These are phyloP conservation scores for Kodamaea sp. DNA, from an alignment of 1,139 yeast genomes.

Conservation along the genomic window DNA sequence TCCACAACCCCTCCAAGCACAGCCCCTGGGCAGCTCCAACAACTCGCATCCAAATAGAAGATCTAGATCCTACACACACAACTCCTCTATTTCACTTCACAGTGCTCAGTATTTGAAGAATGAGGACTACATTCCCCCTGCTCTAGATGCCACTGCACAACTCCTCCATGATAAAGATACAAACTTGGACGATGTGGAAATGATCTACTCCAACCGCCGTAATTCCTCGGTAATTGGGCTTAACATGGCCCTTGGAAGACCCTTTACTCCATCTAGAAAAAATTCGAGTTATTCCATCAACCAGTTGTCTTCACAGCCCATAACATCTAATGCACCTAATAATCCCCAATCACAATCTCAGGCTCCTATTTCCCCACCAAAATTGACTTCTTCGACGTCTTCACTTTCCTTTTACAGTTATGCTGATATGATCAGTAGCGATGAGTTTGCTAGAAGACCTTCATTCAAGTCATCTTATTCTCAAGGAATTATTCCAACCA, in stretches of 20 bases:
- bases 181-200: slow-evolving; percentile 67
- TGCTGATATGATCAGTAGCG: slow-evolving; percentile 74
- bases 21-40: slow-evolving; percentile 8
- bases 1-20: slow-evolving; percentile 4
- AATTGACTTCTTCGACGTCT: slow-evolving; percentile 44
- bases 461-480: slow-evolving; percentile 40
- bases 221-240: slow-evolving; percentile 61
- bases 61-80: slow-evolving; percentile 29
- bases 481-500: slow-evolving; percentile 32
- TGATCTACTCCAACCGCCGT: slow-evolving; percentile 64
- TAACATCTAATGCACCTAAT: slow-evolving; percentile 17
- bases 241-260: slow-evolving; percentile 60
- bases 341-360: slow-evolving; percentile 14
- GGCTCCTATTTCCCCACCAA: slow-evolving; percentile 40
- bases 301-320: slow-evolving; percentile 17
- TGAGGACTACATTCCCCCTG: slow-evolving; percentile 79
- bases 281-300: slow-evolving; percentile 38
- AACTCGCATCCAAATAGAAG: slow-evolving; percentile 18
- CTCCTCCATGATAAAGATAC: slow-evolving; percentile 57
- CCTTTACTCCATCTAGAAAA: slow-evolving; percentile 42
- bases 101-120: slow-evolving; percentile 27
- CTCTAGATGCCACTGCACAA: slow-evolving; percentile 75
- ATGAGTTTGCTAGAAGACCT: slow-evolving; percentile 62
- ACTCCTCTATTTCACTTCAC: slow-evolving; percentile 22
- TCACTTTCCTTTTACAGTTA: slow-evolving; percentile 71